Evolutionary conservation across 257 asterid genomes (phyloP), one percentile per base, ranked within the genome.

Genomic region (Mentha longifolia): DNA sequence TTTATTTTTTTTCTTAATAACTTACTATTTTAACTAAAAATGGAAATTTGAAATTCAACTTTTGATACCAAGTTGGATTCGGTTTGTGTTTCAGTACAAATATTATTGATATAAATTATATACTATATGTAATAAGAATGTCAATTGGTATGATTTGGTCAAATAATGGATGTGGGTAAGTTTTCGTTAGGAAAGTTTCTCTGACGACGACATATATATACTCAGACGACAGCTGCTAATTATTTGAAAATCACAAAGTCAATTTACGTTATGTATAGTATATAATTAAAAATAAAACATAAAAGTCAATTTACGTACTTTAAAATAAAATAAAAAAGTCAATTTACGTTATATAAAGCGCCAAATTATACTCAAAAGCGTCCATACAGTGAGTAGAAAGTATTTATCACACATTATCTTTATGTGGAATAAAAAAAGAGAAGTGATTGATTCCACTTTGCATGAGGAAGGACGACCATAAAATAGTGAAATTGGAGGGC

Each of bases 161-260:
- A 65, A 46, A 0, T 25, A 65, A 22, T 41, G 70, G 43, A 25
- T 65, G 59, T 46, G 10, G 69, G 69, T 45, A 12, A 61, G 9
- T 45, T 63, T 25, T 61, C 13, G 10, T 14, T 14, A 8, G 9
- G 30, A 16, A 28, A 9, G 7, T 1, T 61, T 61, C 19, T 28
- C 4, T 5, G 8, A 35, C 39, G 39, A 56, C 17, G 17, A 15
- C 13, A 42, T 20, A 45, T 35, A 35, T 35, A 0, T 1, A 35
- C n/a, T n/a, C 8, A 35, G 1, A 7, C 8, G 56, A 64, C 70
- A 64, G 57, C 70, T 45, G 57, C 70, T 45, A 25, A 43, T 64
- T 15, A 64, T 22, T 41, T 37, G 5, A 4, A 16, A 61, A 42
- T 3, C 7, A 14, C 15, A 46, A 45, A 39, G 67, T 20, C 63